phyloP scores from a whole-genome alignment of 176 grass and related monocot species.

The Triticum dicoccoides region DNA sequence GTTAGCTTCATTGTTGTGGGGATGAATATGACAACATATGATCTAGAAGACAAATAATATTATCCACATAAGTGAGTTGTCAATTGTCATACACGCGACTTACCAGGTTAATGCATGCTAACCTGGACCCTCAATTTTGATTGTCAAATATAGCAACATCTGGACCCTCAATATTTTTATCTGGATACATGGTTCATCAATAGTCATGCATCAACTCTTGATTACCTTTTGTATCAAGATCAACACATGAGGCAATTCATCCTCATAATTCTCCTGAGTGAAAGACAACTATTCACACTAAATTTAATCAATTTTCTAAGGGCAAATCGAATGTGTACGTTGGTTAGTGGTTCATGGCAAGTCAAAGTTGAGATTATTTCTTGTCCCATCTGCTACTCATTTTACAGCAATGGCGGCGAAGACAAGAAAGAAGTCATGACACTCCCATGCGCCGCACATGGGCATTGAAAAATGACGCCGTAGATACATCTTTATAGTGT shows the following conservation, averaged over 20 bases:
- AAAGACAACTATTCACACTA: not conserved
- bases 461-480: not conserved
- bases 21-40: not conserved
- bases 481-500: too few relatives aligned
- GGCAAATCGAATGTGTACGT: not conserved
- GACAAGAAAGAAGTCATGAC: not conserved
- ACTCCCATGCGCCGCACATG: not conserved
- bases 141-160: not conserved
- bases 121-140: not conserved
- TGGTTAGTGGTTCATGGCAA: too few relatives aligned
- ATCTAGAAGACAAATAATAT: not conserved
- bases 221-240: not conserved
- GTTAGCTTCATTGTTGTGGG: not conserved
- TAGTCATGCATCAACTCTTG: not conserved
- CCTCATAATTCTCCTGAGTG: not conserved
- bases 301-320: not conserved
- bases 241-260: not conserved
- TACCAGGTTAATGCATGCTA: not conserved
- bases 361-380: too few relatives aligned
- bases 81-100: too few relatives aligned
- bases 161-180: not conserved
- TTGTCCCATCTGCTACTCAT: not conserved
- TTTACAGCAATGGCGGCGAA: not conserved
- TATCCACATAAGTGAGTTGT: not conserved
- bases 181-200: not conserved